Evolutionary conservation across 1,284 basidiomycete species (phyloP).

Genomic region (Thelephora terrestris): DNA sequence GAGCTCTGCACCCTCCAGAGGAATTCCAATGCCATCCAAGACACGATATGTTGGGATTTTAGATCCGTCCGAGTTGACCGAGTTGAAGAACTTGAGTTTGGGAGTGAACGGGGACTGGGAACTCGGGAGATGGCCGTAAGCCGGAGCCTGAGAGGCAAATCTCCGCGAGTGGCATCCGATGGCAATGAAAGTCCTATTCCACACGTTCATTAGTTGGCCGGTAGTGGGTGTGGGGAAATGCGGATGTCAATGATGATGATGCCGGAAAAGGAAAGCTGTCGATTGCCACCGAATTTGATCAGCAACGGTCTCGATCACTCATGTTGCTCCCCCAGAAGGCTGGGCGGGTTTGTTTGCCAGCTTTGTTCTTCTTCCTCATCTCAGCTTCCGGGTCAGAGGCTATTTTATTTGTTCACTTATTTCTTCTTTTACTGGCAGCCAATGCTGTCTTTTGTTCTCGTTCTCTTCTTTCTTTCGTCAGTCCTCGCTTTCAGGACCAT

Average conservation of each 20-base stretch:
- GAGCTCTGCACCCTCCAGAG: conserved; percentile 60
- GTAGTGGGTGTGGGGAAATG: neutral
- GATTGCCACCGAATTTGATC: neutral
- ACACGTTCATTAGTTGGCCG: neutral
- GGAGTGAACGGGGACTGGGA: conserved; percentile 58
- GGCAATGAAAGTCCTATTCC: neutral
- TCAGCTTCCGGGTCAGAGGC: neutral
- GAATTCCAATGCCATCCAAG: conserved; percentile 66
- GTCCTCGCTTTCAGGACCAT: conserved; percentile 27
- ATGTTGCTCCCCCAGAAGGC: too few species aligned
- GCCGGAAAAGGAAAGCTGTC: neutral
- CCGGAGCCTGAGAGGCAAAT: conserved; percentile 3
- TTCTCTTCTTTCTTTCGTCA: neutral
- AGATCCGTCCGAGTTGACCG: conserved; percentile 45
- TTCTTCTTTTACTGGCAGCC: neutral
- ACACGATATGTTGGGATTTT: conserved; percentile 78
- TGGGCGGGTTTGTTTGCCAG: neutral
- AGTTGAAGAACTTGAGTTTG: conserved; percentile 68
- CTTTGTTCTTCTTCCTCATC: neutral
- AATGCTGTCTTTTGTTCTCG: neutral
- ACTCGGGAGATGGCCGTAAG: conserved; percentile 43
- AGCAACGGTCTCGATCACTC: neutral
- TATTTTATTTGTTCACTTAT: neutral
- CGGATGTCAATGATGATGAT: neutral
- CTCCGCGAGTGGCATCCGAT: neutral